These are phyloP conservation scores for Hemisphaericaspora subhashii DNA, from an alignment of 1,139 yeast genomes.

Conservation along the genomic window DNA sequence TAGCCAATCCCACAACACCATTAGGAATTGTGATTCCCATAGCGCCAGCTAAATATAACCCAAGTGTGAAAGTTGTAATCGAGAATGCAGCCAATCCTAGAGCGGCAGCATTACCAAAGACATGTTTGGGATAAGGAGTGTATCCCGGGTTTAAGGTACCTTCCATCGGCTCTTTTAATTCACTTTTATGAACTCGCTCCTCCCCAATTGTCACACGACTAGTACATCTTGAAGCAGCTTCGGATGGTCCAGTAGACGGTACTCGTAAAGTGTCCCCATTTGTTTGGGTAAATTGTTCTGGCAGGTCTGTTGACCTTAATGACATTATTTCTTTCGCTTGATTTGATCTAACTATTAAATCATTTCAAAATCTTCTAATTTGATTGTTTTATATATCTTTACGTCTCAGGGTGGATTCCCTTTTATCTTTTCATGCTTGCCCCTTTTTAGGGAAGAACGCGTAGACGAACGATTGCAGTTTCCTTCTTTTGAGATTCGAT, in stretches of 20 bases:
- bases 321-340: not conserved
- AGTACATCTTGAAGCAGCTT: not conserved
- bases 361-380: too few species aligned
- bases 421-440: too few species aligned
- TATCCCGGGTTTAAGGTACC: constrained; percentile 37
- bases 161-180: constrained; percentile 37
- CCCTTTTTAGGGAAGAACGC: too few species aligned
- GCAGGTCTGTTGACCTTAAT: not conserved
- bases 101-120: constrained; percentile 61
- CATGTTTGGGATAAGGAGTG: constrained; percentile 28
- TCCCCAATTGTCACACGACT: constrained; percentile 1
- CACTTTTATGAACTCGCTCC: constrained; percentile 20
- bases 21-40: constrained; percentile 38
- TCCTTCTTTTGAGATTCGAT: too few species aligned
- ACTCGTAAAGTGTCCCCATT: not conserved
- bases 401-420: too few species aligned
- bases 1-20: constrained; percentile 42
- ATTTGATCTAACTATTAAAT: too few species aligned
- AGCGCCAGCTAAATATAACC: constrained; percentile 43
- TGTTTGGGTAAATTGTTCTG: not conserved
- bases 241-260: not conserved
- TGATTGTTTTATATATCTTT: too few species aligned
- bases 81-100: constrained; percentile 58
- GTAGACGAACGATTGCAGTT: too few species aligned
- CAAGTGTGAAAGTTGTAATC: constrained; percentile 49